Evolutionary conservation across 1,284 basidiomycete genomes (phyloP).

Genomic region (Cystobasidiaceae sp.): DNA sequence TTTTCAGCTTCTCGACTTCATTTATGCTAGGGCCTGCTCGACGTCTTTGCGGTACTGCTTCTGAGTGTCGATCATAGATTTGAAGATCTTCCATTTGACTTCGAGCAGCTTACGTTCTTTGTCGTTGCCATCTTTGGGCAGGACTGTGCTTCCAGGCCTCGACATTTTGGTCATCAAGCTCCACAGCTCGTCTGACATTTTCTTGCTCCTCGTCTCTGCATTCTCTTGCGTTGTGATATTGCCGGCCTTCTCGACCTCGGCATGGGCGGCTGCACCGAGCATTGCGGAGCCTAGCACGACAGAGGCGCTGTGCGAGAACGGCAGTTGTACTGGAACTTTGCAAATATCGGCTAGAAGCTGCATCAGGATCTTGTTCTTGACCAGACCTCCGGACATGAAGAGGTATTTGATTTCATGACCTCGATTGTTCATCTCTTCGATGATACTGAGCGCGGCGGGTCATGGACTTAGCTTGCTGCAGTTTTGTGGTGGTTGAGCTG

Average conservation of each 20-base stretch:
- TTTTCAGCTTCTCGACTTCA: not conserved
- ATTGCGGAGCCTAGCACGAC: constrained; percentile 92
- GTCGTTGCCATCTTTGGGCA: constrained; percentile 56
- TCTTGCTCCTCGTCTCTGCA: constrained; percentile 52
- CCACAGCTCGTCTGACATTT: constrained; percentile 72
- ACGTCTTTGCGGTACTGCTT: constrained; percentile 59
- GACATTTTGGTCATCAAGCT: constrained; percentile 96
- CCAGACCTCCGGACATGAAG: constrained; percentile 87
- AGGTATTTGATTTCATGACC: constrained; percentile 81
- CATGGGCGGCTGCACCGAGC: constrained; percentile 80
- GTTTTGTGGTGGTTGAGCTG: too few species aligned
- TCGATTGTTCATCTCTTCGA: constrained; percentile 79
- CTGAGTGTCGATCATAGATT: constrained; percentile 81
- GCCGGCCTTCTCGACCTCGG: constrained; percentile 46
- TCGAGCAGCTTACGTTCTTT: constrained; percentile 70
- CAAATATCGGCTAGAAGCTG: constrained; percentile 82
- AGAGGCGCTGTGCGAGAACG: constrained; percentile 65
- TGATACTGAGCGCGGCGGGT: constrained; percentile 63
- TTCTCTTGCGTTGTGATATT: constrained; percentile 49
- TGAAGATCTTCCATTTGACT: constrained; percentile 91
- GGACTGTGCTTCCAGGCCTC: constrained; percentile 67
- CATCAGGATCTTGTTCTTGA: constrained; percentile 77
- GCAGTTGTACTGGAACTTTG: constrained; percentile 75
- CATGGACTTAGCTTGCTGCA: too few species aligned
- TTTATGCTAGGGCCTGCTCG: constrained; percentile 36